These are phyloP conservation scores for Pichia cephalocereana DNA, from an alignment of 805 yeast genomes.

Conservation along the genomic window DNA sequence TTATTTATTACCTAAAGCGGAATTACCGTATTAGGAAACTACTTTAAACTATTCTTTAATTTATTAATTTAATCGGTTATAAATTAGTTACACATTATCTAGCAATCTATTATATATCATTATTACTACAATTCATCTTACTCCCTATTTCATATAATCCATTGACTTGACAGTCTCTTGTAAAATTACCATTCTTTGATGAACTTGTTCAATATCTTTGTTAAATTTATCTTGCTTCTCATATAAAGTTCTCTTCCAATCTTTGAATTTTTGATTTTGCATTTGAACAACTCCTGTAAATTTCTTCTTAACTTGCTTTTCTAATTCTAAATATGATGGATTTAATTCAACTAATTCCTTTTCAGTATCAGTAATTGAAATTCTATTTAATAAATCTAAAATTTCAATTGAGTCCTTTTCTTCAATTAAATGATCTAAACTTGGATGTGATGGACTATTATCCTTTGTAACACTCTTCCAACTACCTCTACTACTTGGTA, in stretches of 20 bases:
- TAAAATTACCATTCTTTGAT: slow-evolving; percentile 28
- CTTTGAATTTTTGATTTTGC: slow-evolving; percentile 51
- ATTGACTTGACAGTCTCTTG: slow-evolving; percentile 23
- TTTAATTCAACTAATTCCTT: slow-evolving; percentile 31
- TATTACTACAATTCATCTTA: too few species aligned
- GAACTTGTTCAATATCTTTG: slow-evolving; percentile 39
- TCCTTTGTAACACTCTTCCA: slow-evolving; percentile 15
- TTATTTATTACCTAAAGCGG: not conserved
- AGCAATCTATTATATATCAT: too few species aligned
- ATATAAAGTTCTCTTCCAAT: slow-evolving; percentile 50
- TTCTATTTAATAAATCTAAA: slow-evolving; percentile 30
- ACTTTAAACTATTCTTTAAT: too few species aligned
- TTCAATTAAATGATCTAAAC: slow-evolving; percentile 23
- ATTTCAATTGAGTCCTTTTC: slow-evolving; percentile 24
- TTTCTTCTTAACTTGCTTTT: slow-evolving; percentile 33
- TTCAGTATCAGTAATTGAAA: slow-evolving; percentile 31
- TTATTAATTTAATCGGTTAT: too few species aligned
- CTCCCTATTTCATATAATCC: slow-evolving; percentile 1
- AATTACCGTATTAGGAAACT: too few species aligned
- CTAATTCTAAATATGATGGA: slow-evolving; percentile 38
- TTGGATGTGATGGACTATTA: slow-evolving; percentile 16
- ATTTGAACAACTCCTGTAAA: slow-evolving; percentile 33
- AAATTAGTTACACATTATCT: too few species aligned
- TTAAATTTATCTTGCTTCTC: slow-evolving; percentile 49
- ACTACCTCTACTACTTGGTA: slow-evolving; percentile 20